A percentile compares a stretch with the other conserved stretches of the same genome.
Evolutionary conservation across 1,139 yeast genomes (phyloP).

Genomic region (Hemisphaericaspora subhashii): DNA sequence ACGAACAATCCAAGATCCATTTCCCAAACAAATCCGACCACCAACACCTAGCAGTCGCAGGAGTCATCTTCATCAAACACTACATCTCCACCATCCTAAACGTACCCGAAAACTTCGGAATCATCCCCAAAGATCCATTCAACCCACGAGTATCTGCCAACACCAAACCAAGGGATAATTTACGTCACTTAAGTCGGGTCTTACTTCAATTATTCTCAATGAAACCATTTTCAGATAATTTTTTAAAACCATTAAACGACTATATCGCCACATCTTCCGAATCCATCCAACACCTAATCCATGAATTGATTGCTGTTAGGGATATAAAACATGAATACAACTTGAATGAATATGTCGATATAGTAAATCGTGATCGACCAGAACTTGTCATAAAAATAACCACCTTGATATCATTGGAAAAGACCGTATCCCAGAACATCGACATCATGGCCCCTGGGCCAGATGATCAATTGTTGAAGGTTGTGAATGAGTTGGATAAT

Average conservation of each 20-base stretch:
- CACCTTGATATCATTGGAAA: conserved; percentile 64
- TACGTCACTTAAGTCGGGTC: conserved; percentile 59
- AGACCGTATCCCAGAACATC: conserved; percentile 53
- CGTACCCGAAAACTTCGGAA: conserved; percentile 69
- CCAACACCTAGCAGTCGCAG: conserved; percentile 64
- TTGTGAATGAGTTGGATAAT: conserved; percentile 33
- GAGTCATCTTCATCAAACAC: conserved; percentile 63
- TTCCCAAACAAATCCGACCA: conserved; percentile 55
- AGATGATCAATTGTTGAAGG: conserved; percentile 58
- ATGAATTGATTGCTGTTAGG: conserved; percentile 49
- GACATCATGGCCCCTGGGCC: conserved; percentile 48
- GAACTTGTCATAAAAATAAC: conserved; percentile 59
- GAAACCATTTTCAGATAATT: conserved; percentile 70
- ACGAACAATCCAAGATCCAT: conserved; percentile 32
- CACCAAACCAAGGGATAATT: conserved; percentile 43
- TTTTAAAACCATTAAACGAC: conserved; percentile 78
- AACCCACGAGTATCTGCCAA: neutral
- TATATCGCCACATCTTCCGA: conserved; percentile 56
- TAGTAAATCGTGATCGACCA: conserved; percentile 68
- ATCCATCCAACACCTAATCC: conserved; percentile 44
- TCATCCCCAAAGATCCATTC: conserved; percentile 23
- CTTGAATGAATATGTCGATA: conserved; percentile 69
- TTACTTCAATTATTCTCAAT: conserved; percentile 66
- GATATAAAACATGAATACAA: conserved; percentile 62
- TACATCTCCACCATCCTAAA: conserved; percentile 65